These are phyloP conservation scores for Zangia roseola DNA, from an alignment of 768 basidiomycete genomes.

Conservation along the genomic window DNA sequence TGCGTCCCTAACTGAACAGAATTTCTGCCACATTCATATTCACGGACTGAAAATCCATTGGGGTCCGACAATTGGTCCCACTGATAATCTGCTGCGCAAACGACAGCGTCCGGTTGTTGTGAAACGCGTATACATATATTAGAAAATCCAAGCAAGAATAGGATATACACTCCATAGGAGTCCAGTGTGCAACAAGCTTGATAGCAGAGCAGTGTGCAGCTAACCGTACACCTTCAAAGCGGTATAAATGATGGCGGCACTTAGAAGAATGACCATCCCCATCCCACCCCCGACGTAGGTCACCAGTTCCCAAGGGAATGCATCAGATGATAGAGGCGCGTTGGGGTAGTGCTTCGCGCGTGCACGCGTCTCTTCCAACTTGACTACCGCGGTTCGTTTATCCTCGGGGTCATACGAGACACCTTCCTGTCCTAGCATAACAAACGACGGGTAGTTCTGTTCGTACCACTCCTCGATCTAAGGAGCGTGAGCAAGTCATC, in stretches of 20 bases:
- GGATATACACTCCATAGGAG: background rate
- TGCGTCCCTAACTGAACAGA: too few relatives aligned
- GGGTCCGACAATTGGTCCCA: too few relatives aligned
- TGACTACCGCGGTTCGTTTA: conserved; percentile 53
- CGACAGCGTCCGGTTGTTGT: background rate
- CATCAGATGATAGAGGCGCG: conserved; percentile 3
- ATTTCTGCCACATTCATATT: too few relatives aligned
- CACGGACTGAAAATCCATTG: too few relatives aligned
- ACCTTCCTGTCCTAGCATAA: conserved; percentile 34
- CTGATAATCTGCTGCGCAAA: background rate
- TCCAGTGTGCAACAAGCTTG: background rate
- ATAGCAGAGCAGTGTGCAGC: background rate
- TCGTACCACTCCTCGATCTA: conserved; percentile 95
- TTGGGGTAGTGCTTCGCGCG: conserved; percentile 23
- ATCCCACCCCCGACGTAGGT: conserved; percentile 29
- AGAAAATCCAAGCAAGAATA: background rate
- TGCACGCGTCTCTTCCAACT: conserved; percentile 44
- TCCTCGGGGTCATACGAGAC: conserved; percentile 48
- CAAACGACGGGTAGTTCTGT: conserved; percentile 90
- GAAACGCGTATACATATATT: background rate
- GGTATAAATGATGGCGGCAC: conserved; percentile 21
- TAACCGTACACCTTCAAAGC: conserved; percentile 25
- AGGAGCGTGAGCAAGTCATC: conserved; percentile 11
- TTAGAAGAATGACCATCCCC: conserved; percentile 27
- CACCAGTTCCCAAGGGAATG: conserved; percentile 32